Percentiles rank a stretch among this genome's conserved stretches.
phyloP scores from a whole-genome alignment of 2,329 filamentous ascomycete species.

The Grosmannia penicillata region DNA sequence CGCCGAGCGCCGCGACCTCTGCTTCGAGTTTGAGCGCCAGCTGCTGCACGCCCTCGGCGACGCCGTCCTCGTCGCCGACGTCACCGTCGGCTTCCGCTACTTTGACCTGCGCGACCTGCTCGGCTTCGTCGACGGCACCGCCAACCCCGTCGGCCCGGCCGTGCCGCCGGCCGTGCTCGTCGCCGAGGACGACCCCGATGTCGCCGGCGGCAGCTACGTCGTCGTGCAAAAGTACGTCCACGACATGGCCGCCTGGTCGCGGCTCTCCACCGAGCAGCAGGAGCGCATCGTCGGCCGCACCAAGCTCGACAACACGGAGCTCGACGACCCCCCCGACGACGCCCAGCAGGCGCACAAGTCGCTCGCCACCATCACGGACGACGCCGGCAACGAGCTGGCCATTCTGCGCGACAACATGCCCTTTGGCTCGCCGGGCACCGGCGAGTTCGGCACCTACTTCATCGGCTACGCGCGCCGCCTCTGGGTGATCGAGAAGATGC shows the following conservation, averaged over 20 bases:
- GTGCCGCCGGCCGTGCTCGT: slow-evolving; percentile 28
- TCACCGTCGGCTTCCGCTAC: slow-evolving; percentile 42
- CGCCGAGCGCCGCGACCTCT: slow-evolving; percentile 38
- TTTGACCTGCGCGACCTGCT: slow-evolving; percentile 43
- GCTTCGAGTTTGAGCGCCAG: slow-evolving; percentile 44
- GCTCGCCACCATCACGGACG: slow-evolving; percentile 36
- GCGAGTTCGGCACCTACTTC: slow-evolving; percentile 43
- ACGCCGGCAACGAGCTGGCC: slow-evolving; percentile 34
- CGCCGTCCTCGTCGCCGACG: slow-evolving; percentile 31
- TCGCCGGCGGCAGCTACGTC: slow-evolving; percentile 37
- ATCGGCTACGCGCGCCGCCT: slow-evolving; percentile 37
- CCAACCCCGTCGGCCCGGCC: slow-evolving; percentile 35
- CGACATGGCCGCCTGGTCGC: slow-evolving; percentile 30
- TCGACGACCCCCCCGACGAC: slow-evolving; percentile 27
- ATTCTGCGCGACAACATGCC: slow-evolving; percentile 48
- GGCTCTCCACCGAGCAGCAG: slow-evolving; percentile 32
- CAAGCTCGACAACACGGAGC: slow-evolving; percentile 41
- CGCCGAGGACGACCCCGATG: slow-evolving; percentile 20
- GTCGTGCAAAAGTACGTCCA: slow-evolving; percentile 46
- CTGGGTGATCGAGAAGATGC: slow-evolving; percentile 44
- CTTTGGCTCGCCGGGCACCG: slow-evolving; percentile 35
- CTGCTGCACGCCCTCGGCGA: slow-evolving; percentile 32
- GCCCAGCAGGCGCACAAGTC: slow-evolving; percentile 38
- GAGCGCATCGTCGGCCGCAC: slow-evolving; percentile 41
- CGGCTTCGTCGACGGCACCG: slow-evolving; percentile 45